Evolutionary conservation across 2,329 filamentous ascomycete species (phyloP), one percentile per base, ranked within the genome.

Genomic region (Diplodia scrobiculata): DNA sequence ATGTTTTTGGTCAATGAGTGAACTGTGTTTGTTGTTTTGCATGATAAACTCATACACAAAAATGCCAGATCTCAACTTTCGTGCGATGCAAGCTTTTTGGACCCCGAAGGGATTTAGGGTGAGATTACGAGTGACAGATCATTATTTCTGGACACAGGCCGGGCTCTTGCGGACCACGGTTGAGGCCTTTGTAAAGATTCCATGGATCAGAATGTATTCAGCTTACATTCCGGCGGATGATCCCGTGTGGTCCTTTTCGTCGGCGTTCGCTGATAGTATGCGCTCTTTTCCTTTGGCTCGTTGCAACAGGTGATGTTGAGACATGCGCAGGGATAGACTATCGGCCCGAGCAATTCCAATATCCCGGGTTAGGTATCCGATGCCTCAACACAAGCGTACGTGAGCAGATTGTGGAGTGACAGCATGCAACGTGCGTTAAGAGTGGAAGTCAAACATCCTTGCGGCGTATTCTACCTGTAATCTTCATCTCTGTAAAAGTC

Each of bases 351-450:
- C 58, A n/a, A 62, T 62, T 62, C 19, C 45, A 50, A 25, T 38
- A 27, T 50, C 58, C 29, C 10, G 19, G 38, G 14, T 48, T 19
- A 25, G 25, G 47, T 3, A 34, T 21, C 25, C 25, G 5, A 9
- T 60, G 55, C 21, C 34, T 13, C 25, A 17, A 19, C 11, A 13
- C 14, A n/a, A n/a, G n/a, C 2, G 25, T 50, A 25, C 41, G 58
- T 62, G 58, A 50, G 58, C 45, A 51, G 58, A 62, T 36, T 32
- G 58, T 62, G 58, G 58, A 62, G 58, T 62, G 58, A 62, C 45
- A n/a, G 45, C 45, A 25, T 45, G 48, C 29, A 27, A 62, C 58
- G n/a, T 14, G 41, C 25, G 10, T 14, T 10, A 34, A 45, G 53
- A 21, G 54, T n/a, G 19, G 41, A 19, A 45, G 25, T 13, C 21